phyloP scores from a whole-genome alignment of 352 stramenopile species.

The Pseudoperonospora humuli region DNA sequence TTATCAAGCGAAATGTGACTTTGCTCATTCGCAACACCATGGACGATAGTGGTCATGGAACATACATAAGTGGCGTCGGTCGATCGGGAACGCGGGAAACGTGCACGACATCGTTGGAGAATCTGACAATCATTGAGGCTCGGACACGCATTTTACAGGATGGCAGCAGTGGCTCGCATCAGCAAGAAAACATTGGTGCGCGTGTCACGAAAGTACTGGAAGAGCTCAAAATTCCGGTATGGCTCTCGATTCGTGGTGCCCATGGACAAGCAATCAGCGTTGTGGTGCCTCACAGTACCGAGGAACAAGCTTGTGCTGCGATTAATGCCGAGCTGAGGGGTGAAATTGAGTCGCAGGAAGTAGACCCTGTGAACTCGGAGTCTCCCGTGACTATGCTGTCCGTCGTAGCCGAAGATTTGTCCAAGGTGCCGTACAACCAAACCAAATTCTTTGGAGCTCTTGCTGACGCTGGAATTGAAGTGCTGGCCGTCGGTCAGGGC shows the following conservation, averaged over 20 bases:
- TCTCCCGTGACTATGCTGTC: conserved; percentile 81
- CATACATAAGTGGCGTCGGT: conserved; percentile 66
- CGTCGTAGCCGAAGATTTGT: conserved; percentile 70
- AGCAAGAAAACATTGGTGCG: conserved; percentile 62
- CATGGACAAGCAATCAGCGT: conserved; percentile 76
- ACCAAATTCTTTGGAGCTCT: conserved; percentile 76
- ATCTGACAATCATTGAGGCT: conserved; percentile 71
- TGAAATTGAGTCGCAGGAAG: conserved; percentile 64
- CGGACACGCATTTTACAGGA: conserved; percentile 76
- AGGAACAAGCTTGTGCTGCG: conserved; percentile 27
- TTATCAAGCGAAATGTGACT: conserved; percentile 71
- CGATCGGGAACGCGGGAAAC: conserved; percentile 54
- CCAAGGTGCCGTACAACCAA: conserved; percentile 60
- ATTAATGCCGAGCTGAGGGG: conserved; percentile 47
- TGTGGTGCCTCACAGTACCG: conserved; percentile 42
- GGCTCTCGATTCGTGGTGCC: conserved; percentile 74
- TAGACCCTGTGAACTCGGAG: conserved; percentile 58
- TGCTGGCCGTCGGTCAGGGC: conserved; percentile 65
- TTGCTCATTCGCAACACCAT: conserved; percentile 85
- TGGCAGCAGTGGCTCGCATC: conserved; percentile 32
- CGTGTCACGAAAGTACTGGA: conserved; percentile 69
- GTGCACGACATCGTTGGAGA: conserved; percentile 78
- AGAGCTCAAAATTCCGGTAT: conserved; percentile 55
- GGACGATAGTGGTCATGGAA: conserved; percentile 68
- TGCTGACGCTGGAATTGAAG: conserved; percentile 55